Evolutionary conservation across 2,329 filamentous ascomycete genomes (phyloP).

Genomic region (Penicillium sp.): DNA sequence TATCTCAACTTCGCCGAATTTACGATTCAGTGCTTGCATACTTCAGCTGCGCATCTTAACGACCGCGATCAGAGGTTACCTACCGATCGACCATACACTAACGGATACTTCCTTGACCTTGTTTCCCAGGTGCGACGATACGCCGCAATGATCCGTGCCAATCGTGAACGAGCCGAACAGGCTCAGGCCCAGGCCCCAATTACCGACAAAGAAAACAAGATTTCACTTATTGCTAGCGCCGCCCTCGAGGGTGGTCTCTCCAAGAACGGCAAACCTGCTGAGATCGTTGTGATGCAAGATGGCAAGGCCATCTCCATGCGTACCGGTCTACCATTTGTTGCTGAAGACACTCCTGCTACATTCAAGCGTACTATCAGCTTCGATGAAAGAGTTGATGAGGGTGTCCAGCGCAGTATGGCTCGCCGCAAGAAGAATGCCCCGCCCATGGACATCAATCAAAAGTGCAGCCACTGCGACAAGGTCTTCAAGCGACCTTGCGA

Average conservation of each 20-base stretch:
- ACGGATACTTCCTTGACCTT: conserved; percentile 95
- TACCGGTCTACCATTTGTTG: conserved; percentile 65
- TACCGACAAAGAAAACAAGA: conserved; percentile 1
- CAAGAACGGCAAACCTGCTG: conserved; percentile 77
- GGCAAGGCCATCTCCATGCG: conserved; percentile 78
- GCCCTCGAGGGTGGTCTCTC: conserved; percentile 78
- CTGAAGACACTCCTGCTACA: conserved; percentile 34
- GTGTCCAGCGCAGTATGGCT: conserved; percentile 90
- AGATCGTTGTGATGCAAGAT: conserved; percentile 74
- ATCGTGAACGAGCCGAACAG: conserved; percentile 69
- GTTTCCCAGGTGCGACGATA: conserved; percentile 91
- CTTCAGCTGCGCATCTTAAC: conserved; percentile 80
- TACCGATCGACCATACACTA: conserved; percentile 86
- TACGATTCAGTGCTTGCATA: conserved; percentile 86
- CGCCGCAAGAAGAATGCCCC: conserved; percentile 90
- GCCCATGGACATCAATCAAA: conserved; percentile 79
- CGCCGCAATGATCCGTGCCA: conserved; percentile 77
- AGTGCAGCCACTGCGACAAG: conserved; percentile 82
- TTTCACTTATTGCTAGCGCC: conserved; percentile 57
- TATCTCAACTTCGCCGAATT: conserved; percentile 90
- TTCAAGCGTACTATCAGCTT: conserved; percentile 55
- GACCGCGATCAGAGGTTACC: conserved; percentile 84
- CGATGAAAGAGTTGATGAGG: conserved; percentile 67
- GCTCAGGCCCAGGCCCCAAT: conserved; percentile 47
- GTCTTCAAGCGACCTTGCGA: conserved; percentile 97